phyloP scores from a whole-genome alignment of 176 grass and related monocot species.

The Zea mays region Zm-B73-REFERENCE-NAM-5.0 NC_050097.1:197816001-197816500 shows the following conservation, averaged over 20 bases:
- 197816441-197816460: not conserved
- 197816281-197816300: slow-evolving; percentile 65
- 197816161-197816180: slow-evolving; percentile 73
- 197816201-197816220: slow-evolving; percentile 71
- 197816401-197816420: too few relatives aligned
- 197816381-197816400: not conserved
- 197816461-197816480: slow-evolving; percentile 63
- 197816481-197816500: slow-evolving; percentile 74
- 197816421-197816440: too few relatives aligned
- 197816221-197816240: slow-evolving; percentile 59
- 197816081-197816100: too few relatives aligned
- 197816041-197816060: too few relatives aligned
- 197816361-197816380: not conserved
- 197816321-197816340: slow-evolving; percentile 75
- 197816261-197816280: slow-evolving; percentile 66
- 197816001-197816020: slow-evolving; percentile 19
- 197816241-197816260: slow-evolving; percentile 47
- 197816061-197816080: too few relatives aligned
- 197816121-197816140: slow-evolving; percentile 71
- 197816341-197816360: slow-evolving; percentile 87
- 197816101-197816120: slow-evolving; percentile 46
- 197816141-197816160: slow-evolving; percentile 79
- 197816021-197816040: not conserved
- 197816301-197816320: slow-evolving; percentile 49
- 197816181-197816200: slow-evolving; percentile 82